Conservation (phyloP, 169 alveolate species). For the Plasmodium vinckei region DNA sequence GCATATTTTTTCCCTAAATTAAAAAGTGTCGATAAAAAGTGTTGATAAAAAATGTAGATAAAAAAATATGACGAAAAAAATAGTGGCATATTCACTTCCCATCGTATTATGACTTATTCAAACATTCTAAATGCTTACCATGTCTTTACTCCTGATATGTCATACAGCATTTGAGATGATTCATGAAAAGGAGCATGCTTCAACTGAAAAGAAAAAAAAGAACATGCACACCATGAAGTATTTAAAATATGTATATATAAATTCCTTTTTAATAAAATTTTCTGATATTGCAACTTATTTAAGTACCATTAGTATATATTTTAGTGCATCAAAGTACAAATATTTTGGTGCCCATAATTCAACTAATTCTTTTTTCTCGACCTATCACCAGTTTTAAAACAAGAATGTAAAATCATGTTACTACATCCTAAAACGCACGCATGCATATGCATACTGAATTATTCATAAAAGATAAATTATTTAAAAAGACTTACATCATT, state of each 20-base stretch:
- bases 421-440: constrained; percentile 79
- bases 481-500: constrained; percentile 60
- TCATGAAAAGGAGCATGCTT: constrained; percentile 85
- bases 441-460: constrained; percentile 89
- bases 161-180: constrained; percentile 95
- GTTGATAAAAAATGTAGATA: constrained; percentile 77
- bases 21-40: too few relatives aligned
- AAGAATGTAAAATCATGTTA: too few relatives aligned
- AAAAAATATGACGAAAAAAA: not conserved
- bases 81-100: not conserved
- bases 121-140: constrained; percentile 60
- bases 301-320: constrained; percentile 53
- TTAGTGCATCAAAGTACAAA: constrained; percentile 55
- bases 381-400: not conserved
- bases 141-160: constrained; percentile 89
- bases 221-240: not conserved
- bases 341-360: constrained; percentile 72
- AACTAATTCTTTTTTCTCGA: constrained; percentile 45
- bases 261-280: not conserved
- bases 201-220: constrained; percentile 20
- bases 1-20: constrained; percentile 85
- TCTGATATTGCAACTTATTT: not conserved
- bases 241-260: not conserved
- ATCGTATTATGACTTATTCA: not conserved
- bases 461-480: constrained; percentile 28